phyloP scores from a whole-genome alignment of 2,329 filamentous ascomycete species.

The Grosmannia clavigera region DNA sequence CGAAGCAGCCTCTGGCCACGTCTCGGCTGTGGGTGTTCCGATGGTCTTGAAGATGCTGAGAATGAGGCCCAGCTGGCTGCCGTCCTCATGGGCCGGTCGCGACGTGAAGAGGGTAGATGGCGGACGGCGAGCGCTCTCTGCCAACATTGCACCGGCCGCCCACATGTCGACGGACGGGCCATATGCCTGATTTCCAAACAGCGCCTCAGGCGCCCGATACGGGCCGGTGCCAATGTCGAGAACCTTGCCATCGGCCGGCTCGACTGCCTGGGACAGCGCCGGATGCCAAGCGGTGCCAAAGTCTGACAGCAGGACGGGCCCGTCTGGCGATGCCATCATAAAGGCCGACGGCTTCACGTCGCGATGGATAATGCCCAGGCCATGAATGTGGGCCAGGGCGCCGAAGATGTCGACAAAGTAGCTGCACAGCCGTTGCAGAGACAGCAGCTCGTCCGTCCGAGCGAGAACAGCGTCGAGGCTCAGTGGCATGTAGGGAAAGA shows the following conservation, averaged over 20 bases:
- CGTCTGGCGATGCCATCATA: slow-evolving; percentile 52
- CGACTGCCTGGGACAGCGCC: slow-evolving; percentile 41
- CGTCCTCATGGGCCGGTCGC: slow-evolving; percentile 58
- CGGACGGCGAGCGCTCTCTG: slow-evolving; percentile 51
- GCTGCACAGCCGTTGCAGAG: slow-evolving; percentile 19
- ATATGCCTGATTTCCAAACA: slow-evolving; percentile 75
- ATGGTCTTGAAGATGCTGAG: slow-evolving; percentile 85
- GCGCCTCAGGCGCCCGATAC: slow-evolving; percentile 77
- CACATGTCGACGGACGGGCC: slow-evolving; percentile 70
- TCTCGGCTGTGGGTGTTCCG: slow-evolving; percentile 68
- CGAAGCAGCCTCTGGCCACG: slow-evolving; percentile 66
- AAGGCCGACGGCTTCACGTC: slow-evolving; percentile 92
- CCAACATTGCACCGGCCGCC: slow-evolving; percentile 73
- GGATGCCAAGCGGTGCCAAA: slow-evolving; percentile 87
- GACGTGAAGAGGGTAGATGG: slow-evolving; percentile 68
- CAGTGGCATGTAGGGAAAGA: slow-evolving; percentile 71
- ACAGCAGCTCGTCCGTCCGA: slow-evolving; percentile 13
- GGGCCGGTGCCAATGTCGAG: slow-evolving; percentile 88
- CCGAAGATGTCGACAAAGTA: slow-evolving; percentile 56
- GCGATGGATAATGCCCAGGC: slow-evolving; percentile 70
- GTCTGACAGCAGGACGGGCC: slow-evolving; percentile 71
- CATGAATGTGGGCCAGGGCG: slow-evolving; percentile 61
- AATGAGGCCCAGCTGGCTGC: slow-evolving; percentile 83
- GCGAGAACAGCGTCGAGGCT: slow-evolving; percentile 59
- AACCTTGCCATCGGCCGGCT: slow-evolving; percentile 59